Conservation (phyloP, 1,284 basidiomycete species). For the Chondrostereum purpureum region DNA sequence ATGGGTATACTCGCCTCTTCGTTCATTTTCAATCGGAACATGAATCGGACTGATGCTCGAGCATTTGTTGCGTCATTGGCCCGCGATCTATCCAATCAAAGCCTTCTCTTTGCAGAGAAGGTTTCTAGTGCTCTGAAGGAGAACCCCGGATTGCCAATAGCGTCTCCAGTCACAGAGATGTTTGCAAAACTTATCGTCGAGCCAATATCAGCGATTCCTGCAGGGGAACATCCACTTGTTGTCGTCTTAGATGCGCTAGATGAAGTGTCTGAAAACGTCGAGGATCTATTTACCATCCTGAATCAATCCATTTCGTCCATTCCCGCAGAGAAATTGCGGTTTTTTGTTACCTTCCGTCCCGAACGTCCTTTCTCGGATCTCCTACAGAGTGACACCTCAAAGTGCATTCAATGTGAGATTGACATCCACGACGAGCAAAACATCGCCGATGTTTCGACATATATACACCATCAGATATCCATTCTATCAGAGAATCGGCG, state of each 20-base stretch:
- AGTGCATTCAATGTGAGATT: not conserved
- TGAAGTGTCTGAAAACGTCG: not conserved
- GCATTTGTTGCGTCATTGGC: not conserved
- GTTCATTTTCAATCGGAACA: not conserved
- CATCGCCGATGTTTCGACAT: conserved; percentile 11
- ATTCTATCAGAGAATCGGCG: conserved; percentile 9
- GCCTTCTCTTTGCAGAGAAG: not conserved
- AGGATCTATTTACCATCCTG: not conserved
- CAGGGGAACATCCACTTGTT: not conserved
- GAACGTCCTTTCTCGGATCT: not conserved
- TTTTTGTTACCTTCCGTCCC: conserved; percentile 3
- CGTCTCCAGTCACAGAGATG: not conserved
- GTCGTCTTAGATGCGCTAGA: conserved; percentile 1
- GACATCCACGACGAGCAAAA: not conserved
- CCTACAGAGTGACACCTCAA: not conserved
- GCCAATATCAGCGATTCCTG: too few relatives aligned
- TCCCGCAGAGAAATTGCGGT: too few relatives aligned
- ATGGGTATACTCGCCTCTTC: not conserved
- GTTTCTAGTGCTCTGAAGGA: not conserved
- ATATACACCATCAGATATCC: conserved; percentile 10
- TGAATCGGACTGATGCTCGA: not conserved
- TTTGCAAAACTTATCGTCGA: conserved; percentile 1
- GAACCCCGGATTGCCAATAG: not conserved
- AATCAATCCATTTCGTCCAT: not conserved
- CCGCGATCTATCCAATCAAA: not conserved